Base-by-base conservation (phyloP, 129 eudicot genomes). In the Glebionis coronaria region DNA sequence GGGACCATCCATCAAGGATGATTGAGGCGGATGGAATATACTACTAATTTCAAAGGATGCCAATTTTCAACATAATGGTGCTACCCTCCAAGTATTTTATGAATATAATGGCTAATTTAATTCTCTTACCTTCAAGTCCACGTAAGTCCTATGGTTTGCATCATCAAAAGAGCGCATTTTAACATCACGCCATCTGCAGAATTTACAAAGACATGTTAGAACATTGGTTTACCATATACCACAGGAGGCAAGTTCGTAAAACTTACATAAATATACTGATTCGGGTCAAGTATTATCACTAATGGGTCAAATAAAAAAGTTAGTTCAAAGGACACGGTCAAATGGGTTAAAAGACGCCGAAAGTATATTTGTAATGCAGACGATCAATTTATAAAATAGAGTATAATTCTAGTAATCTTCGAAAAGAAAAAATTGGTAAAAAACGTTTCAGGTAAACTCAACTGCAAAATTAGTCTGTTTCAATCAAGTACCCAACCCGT, bases 111-210 rank as follows among this genome's bases (percentile, higher is more conserved):
- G 28, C 47, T 12, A 56, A 50, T 20, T 72, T 42, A 44, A 61
- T 69, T 73, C 50, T 69, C 54, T 55, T 76, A 93, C 98, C 98
- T 93, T 93, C 85, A 93, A 79, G 80, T 93, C 98, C 31, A 93
- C 98, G 72, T 93, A 89, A 31, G 98, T 93, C 67, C 98, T 76
- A 77, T 93, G 98, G 76, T 86, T 82, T 44, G 90, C 91, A 61
- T 86, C 71, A 78, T 81, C 90, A 81, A 93, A 93, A 44, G 98
- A 89, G 54, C 90, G 88, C 75, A 93, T 80, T 78, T 93, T 93
- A 55, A 89, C 95, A 75, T 93, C 97, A 45, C 98, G 98, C 98
- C 98, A 93, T 81, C 98, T 93, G 79, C 80, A 86, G 19, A 68
- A 19, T 19, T 68, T 44, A 68, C 65, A 40, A 42, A 27, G 4